Base-by-base conservation (phyloP, 768 basidiomycete genomes). In the Leccinum uliginosum region DNA sequence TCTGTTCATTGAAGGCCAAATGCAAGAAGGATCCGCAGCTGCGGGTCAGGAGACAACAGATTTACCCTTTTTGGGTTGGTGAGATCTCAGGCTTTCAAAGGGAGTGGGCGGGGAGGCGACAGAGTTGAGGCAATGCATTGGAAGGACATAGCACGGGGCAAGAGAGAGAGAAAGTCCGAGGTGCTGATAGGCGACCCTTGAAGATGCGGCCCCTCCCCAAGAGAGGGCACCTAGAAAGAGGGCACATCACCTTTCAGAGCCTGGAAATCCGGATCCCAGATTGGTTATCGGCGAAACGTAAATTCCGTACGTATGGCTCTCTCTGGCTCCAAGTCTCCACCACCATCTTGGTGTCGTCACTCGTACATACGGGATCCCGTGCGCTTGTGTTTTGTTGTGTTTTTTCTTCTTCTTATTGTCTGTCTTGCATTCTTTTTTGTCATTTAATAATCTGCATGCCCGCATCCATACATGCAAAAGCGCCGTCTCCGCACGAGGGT, bases 1-100 rank as follows among this genome's bases (percentile, higher is more conserved):
- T 53, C 53, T 54, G 56, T 65, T 51, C 45, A 44, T 43, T 46
- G 23, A 45, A 40, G 53, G 34, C 38, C 46, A 54, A 65, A 62
- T 54, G 53, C 56, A 66, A 64, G 59, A 34, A 30, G 11, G 30
- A 11, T 52, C 62, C 62, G 51, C 26, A 23, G 32, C 6, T 27
- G 26, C 23, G 53, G 55, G 34, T 53, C 48, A 60, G 55, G 62
- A 52, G 57, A 35, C 21, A 59, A 29, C 51, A 53, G 53, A 30
- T 34, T 60, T 63, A 5, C 62, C 44, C 45, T 50, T 51, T 60
- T 11, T 5, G 53, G 51, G 38, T 8, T 12, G 21, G 47, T 45
- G 17, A 5, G 21, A 15, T 44, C 6, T 23, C 17, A 43, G 38
- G 26, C 10, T 40, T 19, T 40, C 30, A 32, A 32, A 32, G 38